Conservation (phyloP, 2,329 filamentous ascomycete species). For the Sclerotinia minor region DNA sequence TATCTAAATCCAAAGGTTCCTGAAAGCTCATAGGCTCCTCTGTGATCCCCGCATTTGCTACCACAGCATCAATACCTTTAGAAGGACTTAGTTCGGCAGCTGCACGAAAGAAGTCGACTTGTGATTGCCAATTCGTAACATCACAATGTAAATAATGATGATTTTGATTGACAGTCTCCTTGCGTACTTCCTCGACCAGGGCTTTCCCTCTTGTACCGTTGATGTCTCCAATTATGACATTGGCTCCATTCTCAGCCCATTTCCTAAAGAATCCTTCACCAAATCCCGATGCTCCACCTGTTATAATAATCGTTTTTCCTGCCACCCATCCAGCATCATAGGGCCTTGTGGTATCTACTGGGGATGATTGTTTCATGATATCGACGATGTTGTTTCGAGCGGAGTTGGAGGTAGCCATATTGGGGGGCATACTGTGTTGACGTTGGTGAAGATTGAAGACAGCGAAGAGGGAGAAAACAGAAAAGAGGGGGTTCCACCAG, state of each 20-base stretch:
- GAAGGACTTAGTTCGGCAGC: constrained; percentile 55
- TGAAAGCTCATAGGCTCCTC: constrained; percentile 49
- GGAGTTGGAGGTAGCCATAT: constrained; percentile 4
- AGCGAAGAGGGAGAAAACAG: not conserved
- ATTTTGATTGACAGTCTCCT: constrained; percentile 45
- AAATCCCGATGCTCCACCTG: constrained; percentile 63
- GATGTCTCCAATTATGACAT: constrained; percentile 64
- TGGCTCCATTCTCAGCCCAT: constrained; percentile 58
- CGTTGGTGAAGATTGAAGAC: not conserved
- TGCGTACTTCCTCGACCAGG: constrained; percentile 55
- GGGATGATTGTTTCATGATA: constrained; percentile 38
- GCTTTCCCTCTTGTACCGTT: constrained; percentile 54
- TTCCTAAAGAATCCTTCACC: constrained; percentile 55
- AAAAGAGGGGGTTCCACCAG: not conserved
- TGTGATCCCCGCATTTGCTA: constrained; percentile 66
- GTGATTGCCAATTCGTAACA: constrained; percentile 64
- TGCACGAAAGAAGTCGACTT: constrained; percentile 62
- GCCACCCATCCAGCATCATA: constrained; percentile 50
- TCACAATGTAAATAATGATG: constrained; percentile 62
- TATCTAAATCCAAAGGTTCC: constrained; percentile 44
- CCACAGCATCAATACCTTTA: constrained; percentile 60
- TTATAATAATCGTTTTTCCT: constrained; percentile 62
- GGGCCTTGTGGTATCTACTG: constrained; percentile 48
- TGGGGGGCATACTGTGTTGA: not conserved
- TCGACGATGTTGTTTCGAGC: constrained; percentile 31